These are phyloP conservation scores for Colletotrichum theobromicola DNA, from an alignment of 2,329 filamentous ascomycete species.

Conservation along the genomic window DNA sequence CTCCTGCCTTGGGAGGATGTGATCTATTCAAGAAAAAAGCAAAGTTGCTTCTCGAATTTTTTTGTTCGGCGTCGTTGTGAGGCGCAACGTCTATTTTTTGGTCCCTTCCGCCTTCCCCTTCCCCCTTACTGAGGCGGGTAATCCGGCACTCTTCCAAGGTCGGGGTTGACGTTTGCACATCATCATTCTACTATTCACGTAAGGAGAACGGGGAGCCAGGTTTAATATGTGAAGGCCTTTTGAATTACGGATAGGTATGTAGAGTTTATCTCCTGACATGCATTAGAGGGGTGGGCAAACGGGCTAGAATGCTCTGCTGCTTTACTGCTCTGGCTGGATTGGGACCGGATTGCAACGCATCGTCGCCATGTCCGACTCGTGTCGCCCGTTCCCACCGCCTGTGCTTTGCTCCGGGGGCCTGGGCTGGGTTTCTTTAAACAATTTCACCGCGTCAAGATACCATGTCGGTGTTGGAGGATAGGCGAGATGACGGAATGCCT, in stretches of 20 bases:
- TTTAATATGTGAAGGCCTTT: neutral
- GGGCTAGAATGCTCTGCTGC: neutral
- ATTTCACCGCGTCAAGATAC: neutral
- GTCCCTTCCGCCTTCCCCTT: neutral
- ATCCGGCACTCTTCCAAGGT: neutral
- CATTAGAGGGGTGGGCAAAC: neutral
- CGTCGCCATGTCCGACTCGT: neutral
- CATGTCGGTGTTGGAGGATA: neutral
- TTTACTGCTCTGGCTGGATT: neutral
- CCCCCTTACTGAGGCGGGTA: neutral
- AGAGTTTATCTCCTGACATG: neutral
- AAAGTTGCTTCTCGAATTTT: neutral
- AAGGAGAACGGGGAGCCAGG: neutral
- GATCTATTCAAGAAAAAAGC: neutral
- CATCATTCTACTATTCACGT: neutral
- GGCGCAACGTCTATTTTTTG: neutral
- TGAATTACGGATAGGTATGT: neutral
- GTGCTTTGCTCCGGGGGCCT: neutral
- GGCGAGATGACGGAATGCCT: slow-evolving; percentile 14
- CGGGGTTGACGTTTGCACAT: neutral
- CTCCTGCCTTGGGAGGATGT: neutral
- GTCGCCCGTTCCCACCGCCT: neutral
- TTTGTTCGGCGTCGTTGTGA: neutral
- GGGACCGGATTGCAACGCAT: neutral
- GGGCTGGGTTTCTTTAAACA: neutral